Evolutionary conservation across 2,329 filamentous ascomycete species (phyloP), one percentile per base, ranked within the genome.

Genomic region (Exophiala sp.): DNA sequence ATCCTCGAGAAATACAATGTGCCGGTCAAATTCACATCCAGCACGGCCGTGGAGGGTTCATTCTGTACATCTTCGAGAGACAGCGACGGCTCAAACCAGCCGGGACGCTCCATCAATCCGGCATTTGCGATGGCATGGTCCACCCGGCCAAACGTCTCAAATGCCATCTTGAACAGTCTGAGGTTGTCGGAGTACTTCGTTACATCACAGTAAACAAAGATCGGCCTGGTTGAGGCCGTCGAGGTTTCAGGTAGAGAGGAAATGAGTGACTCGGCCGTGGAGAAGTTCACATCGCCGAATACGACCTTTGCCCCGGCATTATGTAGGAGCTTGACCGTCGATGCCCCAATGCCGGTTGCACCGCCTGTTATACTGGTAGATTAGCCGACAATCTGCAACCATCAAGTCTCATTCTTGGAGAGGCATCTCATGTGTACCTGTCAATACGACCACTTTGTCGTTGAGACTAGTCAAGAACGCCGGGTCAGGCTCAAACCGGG

Each of bases 111-210:
- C n/a, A 65, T 63, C 2, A 72, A 66, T 0, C 71, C 74, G 1
- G 74, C 75, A 19, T 67, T 71, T 2, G 69, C 68, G 18, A 75
- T 65, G 2, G 73, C 74, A 49, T 73, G 68, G 48, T 78, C 74
- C 27, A 77, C 65, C 3, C 62, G 63, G 3, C 70, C 70, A 49
- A 71, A 70, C 3, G 61, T 64, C 6, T 67, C 57, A 35, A 68
- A 67, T 0, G 73, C 71, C 2, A 63, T 50, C n/a, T 73, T 68
- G 57, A 77, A 77, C 2, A 77, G 62, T n/a, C 14, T 16, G 30
- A 34, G 5, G 14, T n/a, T 34, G 30, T 34, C 30, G 7, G 30
- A n/a, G 39, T 29, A 32, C n/a, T 9, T 32, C 34, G 24, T 22
- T 8, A 13, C 30, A n/a, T 34, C 30, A 6, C 5, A n/a, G 10